A percentile compares a stretch with the other conserved stretches of the same genome.
These are phyloP conservation scores for Sporothrix globosa DNA, from an alignment of 2,329 filamentous ascomycete species.

Conservation along the genomic window DNA sequence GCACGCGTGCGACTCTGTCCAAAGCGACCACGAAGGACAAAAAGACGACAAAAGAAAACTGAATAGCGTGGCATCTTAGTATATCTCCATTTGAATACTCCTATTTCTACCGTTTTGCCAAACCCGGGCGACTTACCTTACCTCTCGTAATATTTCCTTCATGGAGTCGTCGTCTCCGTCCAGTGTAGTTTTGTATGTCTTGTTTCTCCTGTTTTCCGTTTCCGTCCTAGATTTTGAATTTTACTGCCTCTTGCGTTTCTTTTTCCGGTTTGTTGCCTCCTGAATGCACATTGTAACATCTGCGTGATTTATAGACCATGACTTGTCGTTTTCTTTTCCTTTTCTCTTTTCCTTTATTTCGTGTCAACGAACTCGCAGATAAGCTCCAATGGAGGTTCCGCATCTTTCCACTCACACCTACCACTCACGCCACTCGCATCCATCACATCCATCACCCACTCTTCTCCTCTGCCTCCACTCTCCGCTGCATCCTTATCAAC, in stretches of 20 bases:
- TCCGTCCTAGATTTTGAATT: not conserved
- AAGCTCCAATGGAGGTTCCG: conserved; percentile 1
- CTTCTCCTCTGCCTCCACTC: not conserved
- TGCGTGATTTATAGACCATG: not conserved
- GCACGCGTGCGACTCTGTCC: not conserved
- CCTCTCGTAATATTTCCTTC: conserved; percentile 9
- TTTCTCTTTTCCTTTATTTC: conserved; percentile 24
- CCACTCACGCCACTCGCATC: too few species aligned
- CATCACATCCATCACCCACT: not conserved
- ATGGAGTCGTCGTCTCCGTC: conserved; percentile 12
- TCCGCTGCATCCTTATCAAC: conserved; percentile 19
- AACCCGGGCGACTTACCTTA: not conserved
- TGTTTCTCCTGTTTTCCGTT: not conserved
- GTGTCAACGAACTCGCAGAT: conserved; percentile 19
- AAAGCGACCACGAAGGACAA: too few species aligned
- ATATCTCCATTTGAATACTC: not conserved
- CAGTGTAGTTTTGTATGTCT: not conserved
- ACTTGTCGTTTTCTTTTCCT: not conserved
- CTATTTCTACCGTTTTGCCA: not conserved
- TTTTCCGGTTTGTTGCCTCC: too few species aligned
- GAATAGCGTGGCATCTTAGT: not conserved
- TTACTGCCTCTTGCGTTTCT: not conserved
- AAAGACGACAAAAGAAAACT: not conserved
- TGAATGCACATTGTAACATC: too few species aligned
- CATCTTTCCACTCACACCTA: not conserved